Conservation (phyloP, 352 stramenopile species). For the Aphanomyces invadans region DNA sequence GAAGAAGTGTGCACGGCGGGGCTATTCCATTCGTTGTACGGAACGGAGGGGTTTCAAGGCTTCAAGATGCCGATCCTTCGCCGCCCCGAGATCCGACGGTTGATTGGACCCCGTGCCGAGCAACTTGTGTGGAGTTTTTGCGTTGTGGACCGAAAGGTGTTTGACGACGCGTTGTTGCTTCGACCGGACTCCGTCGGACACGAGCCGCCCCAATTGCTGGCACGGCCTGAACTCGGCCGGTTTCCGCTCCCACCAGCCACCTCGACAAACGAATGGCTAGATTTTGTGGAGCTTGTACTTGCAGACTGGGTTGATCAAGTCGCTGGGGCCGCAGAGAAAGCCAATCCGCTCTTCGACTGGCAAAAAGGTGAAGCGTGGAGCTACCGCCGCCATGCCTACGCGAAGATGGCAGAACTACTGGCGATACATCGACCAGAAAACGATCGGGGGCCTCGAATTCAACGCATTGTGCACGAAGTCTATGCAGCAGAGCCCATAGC, state of each 20-base stretch:
- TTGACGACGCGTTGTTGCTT: constrained; percentile 44
- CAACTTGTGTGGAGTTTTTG: constrained; percentile 57
- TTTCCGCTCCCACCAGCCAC: constrained; percentile 38
- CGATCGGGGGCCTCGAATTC: constrained; percentile 37
- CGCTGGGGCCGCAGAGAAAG: constrained; percentile 40
- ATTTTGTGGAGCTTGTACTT: constrained; percentile 56
- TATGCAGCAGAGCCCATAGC: constrained; percentile 35
- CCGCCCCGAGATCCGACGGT: constrained; percentile 32
- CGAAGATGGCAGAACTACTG: constrained; percentile 47
- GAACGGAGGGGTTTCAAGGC: constrained; percentile 67
- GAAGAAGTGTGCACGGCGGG: constrained; percentile 39
- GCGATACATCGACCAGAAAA: constrained; percentile 17
- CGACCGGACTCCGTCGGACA: constrained; percentile 24
- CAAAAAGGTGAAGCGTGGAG: constrained; percentile 46
- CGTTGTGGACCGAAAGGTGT: constrained; percentile 48
- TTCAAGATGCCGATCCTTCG: constrained; percentile 41
- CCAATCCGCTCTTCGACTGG: constrained; percentile 43
- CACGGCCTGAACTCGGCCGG: constrained; percentile 46
- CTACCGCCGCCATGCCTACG: constrained; percentile 48
- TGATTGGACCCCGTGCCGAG: constrained; percentile 51
- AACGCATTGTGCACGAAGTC: constrained; percentile 35
- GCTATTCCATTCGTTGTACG: constrained; percentile 68
- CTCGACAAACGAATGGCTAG: constrained; percentile 43
- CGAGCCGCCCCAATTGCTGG: constrained; percentile 27
- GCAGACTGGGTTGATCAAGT: constrained; percentile 70